Evolutionary conservation across 257 asterid genomes (phyloP), one percentile per base, ranked within the genome.

Genomic region (Asclepias syriaca): DNA sequence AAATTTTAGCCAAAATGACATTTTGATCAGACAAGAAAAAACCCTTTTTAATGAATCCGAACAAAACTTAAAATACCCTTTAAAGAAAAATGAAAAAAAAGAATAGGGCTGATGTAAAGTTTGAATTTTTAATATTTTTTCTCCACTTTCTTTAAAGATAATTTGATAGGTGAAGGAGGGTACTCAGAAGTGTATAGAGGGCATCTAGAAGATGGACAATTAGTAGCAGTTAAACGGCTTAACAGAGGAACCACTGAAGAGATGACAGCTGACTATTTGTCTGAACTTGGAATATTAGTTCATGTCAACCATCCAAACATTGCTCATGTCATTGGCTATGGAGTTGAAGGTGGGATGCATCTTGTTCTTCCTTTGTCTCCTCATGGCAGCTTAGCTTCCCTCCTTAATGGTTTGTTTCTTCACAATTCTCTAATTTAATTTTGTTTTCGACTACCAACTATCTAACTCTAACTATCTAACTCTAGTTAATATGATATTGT

Each of bases 331-430:
- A 88, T 95, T 55, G 99, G 99, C 34, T 95, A 92, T 71, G 97
- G 99, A 24, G 96, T 95, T 24, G 98, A 95, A 82, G 98, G 96
- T 56, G 99, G 99, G 65, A 90, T 95, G 98, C 98, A 92, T 80
- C 96, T 95, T 73, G 94, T 95, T 77, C 97, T 95, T 74, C 99
- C 99, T 73, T 82, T 95, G 66, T 95, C 99, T 55, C 89, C 93
- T 63, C 90, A 95, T 75, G 99, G 99, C 57, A 88, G 99, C 84
- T 82, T 95, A 84, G 87, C 90, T 10, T 85, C 93, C 78, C 57
- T 88, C 63, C 92, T 95, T 4, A 86, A 79, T 57, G 91, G 98
- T 95, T 70, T 16, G 59, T 29, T 29, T 29, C 34, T 29, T 29
- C 34, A 29, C 34, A 29, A 29, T 29, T 29, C 34, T 29, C 34